phyloP scores from a whole-genome alignment of 2,329 filamentous ascomycete species.

The Parafenestella ontariensis region DNA sequence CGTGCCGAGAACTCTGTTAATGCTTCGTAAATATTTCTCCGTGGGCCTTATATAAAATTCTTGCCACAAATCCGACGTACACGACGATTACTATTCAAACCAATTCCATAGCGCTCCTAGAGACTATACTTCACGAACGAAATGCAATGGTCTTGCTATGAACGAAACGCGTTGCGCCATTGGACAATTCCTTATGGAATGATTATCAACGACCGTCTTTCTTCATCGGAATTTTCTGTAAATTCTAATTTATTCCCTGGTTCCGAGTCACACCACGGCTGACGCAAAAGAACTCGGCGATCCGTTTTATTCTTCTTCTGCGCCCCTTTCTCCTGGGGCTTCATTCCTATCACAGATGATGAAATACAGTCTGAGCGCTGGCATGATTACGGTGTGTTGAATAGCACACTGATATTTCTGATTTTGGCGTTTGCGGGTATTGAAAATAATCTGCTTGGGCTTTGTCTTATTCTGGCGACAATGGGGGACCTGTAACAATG shows the following conservation, averaged over 20 bases:
- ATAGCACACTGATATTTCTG: not conserved
- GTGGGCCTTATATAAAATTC: constrained; percentile 27
- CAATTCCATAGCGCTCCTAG: not conserved
- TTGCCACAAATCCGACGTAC: not conserved
- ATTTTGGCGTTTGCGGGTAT: not conserved
- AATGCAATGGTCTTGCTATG: not conserved
- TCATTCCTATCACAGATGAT: not conserved
- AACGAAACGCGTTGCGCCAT: not conserved
- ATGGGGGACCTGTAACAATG: not conserved
- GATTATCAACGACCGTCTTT: not conserved
- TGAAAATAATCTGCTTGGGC: not conserved
- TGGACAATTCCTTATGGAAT: not conserved
- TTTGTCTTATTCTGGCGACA: not conserved
- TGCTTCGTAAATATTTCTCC: constrained; percentile 34
- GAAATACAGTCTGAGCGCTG: not conserved
- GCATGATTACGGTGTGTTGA: not conserved
- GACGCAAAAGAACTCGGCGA: not conserved
- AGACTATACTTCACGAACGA: not conserved
- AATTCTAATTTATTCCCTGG: not conserved
- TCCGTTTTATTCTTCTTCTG: not conserved
- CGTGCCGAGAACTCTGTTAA: constrained; percentile 60
- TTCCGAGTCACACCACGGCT: not conserved
- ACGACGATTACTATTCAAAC: not conserved
- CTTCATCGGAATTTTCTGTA: not conserved
- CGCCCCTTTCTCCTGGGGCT: not conserved